These are phyloP conservation scores for Biscogniauxia mediterranea DNA, from an alignment of 2,329 filamentous ascomycete genomes.

Conservation along the genomic window DNA sequence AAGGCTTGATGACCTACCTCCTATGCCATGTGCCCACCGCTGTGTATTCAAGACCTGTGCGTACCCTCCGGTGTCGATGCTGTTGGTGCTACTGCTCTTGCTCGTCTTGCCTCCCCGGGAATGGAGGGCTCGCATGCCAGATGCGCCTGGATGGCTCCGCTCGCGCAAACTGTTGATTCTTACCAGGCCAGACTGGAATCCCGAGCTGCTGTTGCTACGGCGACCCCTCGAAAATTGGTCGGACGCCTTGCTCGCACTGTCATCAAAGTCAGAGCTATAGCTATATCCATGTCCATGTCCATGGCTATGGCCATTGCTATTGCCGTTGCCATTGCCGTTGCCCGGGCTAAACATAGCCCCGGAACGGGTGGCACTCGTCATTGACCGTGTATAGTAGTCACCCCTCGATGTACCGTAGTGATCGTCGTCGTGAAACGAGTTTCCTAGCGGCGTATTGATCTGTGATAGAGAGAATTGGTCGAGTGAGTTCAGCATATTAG, in stretches of 20 bases:
- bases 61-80: conserved; percentile 64
- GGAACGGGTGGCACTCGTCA: conserved; percentile 27
- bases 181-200: conserved; percentile 58
- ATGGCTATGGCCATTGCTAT: conserved; percentile 15
- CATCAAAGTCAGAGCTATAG: conserved; percentile 59
- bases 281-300: conserved; percentile 57
- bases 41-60: conserved; percentile 56
- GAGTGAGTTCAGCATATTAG: conserved; percentile 92
- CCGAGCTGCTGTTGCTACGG: conserved; percentile 79
- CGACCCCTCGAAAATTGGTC: conserved; percentile 55
- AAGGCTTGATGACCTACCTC: conserved; percentile 67
- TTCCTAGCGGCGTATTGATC: conserved; percentile 32
- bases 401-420: conserved; percentile 24
- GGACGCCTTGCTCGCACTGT: conserved; percentile 50
- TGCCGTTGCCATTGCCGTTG: conserved; percentile 9
- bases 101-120: conserved; percentile 62
- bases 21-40: conserved; percentile 53
- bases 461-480: conserved; percentile 71
- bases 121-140: conserved; percentile 45
- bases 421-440: conserved; percentile 39
- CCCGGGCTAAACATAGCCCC: conserved; percentile 24
- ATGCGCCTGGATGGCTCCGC: conserved; percentile 36
- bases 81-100: conserved; percentile 69
- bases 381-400: conserved; percentile 28
- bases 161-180: conserved; percentile 64